Conservation (phyloP, 2,329 filamentous ascomycete genomes). For the Tolypocladium amazonense region DNA sequence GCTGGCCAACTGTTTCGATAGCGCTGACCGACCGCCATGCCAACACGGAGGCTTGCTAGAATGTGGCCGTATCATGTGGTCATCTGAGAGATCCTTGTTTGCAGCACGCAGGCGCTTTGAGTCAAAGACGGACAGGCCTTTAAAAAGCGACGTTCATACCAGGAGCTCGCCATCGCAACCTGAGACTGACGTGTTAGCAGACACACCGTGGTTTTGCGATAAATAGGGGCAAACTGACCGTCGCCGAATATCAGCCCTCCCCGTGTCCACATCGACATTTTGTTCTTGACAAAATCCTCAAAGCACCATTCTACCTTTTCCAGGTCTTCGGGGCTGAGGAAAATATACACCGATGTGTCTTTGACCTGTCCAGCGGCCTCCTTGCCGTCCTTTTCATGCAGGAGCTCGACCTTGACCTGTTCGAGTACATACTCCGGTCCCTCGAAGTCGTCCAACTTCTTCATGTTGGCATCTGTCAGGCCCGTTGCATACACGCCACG, state of each 20-base stretch:
- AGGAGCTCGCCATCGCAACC: not conserved
- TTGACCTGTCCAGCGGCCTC: slow-evolving; percentile 34
- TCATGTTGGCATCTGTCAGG: slow-evolving; percentile 65
- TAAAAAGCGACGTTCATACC: not conserved
- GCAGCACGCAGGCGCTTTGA: not conserved
- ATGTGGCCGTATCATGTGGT: not conserved
- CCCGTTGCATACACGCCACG: slow-evolving; percentile 70
- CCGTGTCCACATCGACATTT: slow-evolving; percentile 47
- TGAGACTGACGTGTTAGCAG: not conserved
- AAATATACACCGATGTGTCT: slow-evolving; percentile 56
- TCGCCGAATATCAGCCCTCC: slow-evolving; percentile 33
- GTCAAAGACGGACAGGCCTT: not conserved
- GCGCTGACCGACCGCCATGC: not conserved
- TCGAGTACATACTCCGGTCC: slow-evolving; percentile 59
- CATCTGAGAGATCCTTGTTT: not conserved
- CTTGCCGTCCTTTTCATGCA: slow-evolving; percentile 27
- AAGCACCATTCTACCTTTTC: slow-evolving; percentile 82
- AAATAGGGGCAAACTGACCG: slow-evolving; percentile 15
- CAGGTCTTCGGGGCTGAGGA: slow-evolving; percentile 36
- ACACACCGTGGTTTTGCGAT: not conserved
- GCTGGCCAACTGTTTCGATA: not conserved
- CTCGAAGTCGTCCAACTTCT: slow-evolving; percentile 72
- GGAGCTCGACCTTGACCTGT: slow-evolving; percentile 41
- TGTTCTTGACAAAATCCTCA: slow-evolving; percentile 68
- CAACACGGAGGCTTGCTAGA: not conserved